A percentile compares a stretch with the other conserved stretches of the same genome.
These are phyloP conservation scores for Syzygium oleosum DNA, from an alignment of 345 rosid species.

Conservation along the genomic window DNA sequence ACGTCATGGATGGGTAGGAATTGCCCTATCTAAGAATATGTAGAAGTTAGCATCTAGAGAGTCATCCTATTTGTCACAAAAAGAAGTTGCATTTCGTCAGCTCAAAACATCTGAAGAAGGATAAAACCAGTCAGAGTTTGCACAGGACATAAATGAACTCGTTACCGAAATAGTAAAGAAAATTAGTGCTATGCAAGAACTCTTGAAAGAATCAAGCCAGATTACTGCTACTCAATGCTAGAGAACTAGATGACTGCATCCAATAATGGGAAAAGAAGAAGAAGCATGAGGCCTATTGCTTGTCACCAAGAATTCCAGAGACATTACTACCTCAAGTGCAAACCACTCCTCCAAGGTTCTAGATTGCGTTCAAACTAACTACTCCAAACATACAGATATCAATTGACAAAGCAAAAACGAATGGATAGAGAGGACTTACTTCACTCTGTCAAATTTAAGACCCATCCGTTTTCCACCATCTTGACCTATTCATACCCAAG, in stretches of 20 bases:
- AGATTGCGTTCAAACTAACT: background rate
- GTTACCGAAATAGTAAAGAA: background rate
- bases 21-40: background rate
- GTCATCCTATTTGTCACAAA: background rate
- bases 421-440: constrained; percentile 36
- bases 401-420: background rate
- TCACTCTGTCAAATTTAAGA: constrained; percentile 75
- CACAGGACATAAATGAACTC: background rate
- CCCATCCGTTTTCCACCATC: constrained; percentile 97
- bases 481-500: constrained; percentile 42
- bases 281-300: background rate
- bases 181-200: background rate
- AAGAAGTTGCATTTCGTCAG: background rate
- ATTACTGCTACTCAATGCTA: background rate
- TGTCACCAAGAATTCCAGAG: background rate
- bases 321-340: background rate
- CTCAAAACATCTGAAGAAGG: background rate
- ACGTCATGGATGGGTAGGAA: background rate
- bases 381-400: background rate
- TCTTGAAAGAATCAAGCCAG: background rate
- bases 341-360: background rate
- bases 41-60: background rate
- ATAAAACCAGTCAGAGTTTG: background rate
- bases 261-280: background rate
- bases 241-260: background rate